Conservation (phyloP, 1,139 yeast genomes). For the Meyerozyma guilliermondii region DNA sequence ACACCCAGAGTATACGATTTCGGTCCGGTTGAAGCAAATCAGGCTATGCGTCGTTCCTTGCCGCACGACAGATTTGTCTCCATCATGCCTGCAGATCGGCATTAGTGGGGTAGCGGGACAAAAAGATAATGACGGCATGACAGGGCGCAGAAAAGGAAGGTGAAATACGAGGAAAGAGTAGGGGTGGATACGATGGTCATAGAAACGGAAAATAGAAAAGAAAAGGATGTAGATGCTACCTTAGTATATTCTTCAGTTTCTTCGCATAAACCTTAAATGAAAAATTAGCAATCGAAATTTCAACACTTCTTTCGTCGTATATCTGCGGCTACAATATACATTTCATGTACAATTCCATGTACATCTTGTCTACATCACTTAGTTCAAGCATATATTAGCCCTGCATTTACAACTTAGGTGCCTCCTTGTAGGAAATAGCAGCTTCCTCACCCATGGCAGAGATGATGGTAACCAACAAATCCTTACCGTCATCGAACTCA, state of each 20-base stretch:
- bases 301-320: too few relatives aligned
- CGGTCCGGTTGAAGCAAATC: not conserved
- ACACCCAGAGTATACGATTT: not conserved
- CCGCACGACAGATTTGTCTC: not conserved
- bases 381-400: conserved; percentile 1
- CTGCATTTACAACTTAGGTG: conserved; percentile 55
- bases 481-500: conserved; percentile 97
- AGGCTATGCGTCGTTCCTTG: not conserved
- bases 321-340: too few relatives aligned
- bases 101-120: not conserved
- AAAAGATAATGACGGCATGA: not conserved
- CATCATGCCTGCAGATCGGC: conserved; percentile 1
- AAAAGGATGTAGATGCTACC: too few relatives aligned
- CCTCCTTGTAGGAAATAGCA: conserved; percentile 96
- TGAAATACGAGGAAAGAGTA: too few relatives aligned
- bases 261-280: too few relatives aligned
- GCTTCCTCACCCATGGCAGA: conserved; percentile 99
- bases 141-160: not conserved
- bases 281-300: too few relatives aligned
- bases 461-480: conserved; percentile 90
- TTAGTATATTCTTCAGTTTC: too few relatives aligned
- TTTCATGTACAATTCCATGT: too few relatives aligned
- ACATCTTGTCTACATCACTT: not conserved
- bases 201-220: too few relatives aligned
- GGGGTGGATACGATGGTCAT: too few relatives aligned